Conservation (phyloP, 176 grass and related monocot species). For the Carex cristatella region DNA sequence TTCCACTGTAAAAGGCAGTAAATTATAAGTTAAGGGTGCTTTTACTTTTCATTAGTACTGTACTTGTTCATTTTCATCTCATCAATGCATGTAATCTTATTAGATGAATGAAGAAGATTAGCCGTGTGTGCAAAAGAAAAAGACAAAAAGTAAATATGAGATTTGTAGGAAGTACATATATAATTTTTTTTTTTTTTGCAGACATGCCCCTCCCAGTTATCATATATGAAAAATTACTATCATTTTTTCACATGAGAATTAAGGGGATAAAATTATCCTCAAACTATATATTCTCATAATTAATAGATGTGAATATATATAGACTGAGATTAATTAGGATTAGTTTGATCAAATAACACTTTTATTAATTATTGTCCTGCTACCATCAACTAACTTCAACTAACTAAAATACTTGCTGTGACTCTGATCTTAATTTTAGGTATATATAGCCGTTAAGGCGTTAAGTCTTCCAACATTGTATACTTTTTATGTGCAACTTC, state of each 20-base stretch:
- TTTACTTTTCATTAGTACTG: conserved; percentile 26
- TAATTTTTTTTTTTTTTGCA: not conserved
- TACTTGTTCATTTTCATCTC: conserved; percentile 6
- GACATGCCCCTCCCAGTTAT: not conserved
- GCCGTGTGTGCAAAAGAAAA: conserved; percentile 25
- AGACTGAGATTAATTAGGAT: not conserved
- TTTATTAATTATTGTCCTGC: not conserved
- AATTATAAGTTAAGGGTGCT: not conserved
- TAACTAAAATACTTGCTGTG: not conserved
- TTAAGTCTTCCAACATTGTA: no score
- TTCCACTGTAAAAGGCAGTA: not conserved
- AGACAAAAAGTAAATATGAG: conserved; percentile 35
- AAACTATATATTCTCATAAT: not conserved
- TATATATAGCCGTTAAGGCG: no score
- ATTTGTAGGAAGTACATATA: conserved; percentile 7
- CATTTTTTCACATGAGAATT: not conserved
- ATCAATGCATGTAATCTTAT: not conserved
- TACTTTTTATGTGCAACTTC: not conserved
- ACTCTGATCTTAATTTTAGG: no score
- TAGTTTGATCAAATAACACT: not conserved
- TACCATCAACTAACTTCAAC: not conserved
- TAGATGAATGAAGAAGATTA: conserved; percentile 18
- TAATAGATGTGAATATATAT: not conserved
- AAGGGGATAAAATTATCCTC: not conserved
- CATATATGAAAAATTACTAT: not conserved